A percentile compares a stretch with the other conserved stretches of the same genome.
Evolutionary conservation across 768 basidiomycete species (phyloP).

Genomic region (Boletus sensibilis): DNA sequence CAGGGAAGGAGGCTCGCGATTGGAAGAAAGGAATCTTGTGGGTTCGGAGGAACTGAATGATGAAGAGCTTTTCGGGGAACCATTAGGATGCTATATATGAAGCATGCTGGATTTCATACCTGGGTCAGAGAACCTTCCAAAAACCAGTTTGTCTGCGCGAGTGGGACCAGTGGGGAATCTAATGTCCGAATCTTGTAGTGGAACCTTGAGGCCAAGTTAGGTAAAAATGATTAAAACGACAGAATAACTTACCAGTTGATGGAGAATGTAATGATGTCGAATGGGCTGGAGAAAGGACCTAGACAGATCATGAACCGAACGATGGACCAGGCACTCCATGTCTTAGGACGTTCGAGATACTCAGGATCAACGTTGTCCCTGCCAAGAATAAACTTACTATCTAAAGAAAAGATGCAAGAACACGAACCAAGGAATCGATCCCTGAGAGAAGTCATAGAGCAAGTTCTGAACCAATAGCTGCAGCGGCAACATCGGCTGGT

Average conservation of each 20-base stretch:
- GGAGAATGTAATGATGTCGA: slow-evolving; percentile 32
- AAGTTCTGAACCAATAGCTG: slow-evolving; percentile 35
- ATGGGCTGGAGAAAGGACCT: slow-evolving; percentile 38
- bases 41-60: slow-evolving; percentile 34
- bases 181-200: slow-evolving; percentile 29
- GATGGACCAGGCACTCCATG: slow-evolving; percentile 36
- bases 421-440: slow-evolving; percentile 35
- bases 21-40: slow-evolving; percentile 33
- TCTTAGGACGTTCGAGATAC: slow-evolving; percentile 32
- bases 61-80: slow-evolving; percentile 24
- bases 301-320: slow-evolving; percentile 36
- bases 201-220: slow-evolving; percentile 23
- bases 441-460: slow-evolving; percentile 38
- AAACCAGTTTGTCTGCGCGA: slow-evolving; percentile 38
- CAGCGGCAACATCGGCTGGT: slow-evolving; percentile 37
- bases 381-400: slow-evolving; percentile 6
- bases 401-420: background rate
- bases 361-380: slow-evolving; percentile 41
- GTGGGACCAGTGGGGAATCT: slow-evolving; percentile 30
- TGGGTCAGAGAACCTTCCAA: slow-evolving; percentile 37
- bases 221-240: background rate
- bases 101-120: slow-evolving; percentile 16
- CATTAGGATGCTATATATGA: background rate
- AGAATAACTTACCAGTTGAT: slow-evolving; percentile 31
- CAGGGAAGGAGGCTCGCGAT: slow-evolving; percentile 29